Evolutionary conservation across 2,329 filamentous ascomycete species (phyloP).

Genomic region (Pyrenophora teres): DNA sequence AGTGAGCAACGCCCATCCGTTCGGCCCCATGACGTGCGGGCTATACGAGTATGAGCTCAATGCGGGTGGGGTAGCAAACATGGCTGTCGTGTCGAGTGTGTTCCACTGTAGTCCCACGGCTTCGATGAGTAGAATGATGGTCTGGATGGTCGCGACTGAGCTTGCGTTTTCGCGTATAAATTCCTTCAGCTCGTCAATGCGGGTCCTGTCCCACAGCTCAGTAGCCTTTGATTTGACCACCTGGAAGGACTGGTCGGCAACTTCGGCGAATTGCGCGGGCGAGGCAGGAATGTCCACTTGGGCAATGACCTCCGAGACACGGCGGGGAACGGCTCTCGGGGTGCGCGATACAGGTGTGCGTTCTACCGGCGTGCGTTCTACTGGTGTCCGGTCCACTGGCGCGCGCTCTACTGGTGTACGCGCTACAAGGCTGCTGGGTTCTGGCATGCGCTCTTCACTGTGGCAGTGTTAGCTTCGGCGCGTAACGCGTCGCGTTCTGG

Average conservation of each 20-base stretch:
- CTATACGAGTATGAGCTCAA: slow-evolving; percentile 60
- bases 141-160: slow-evolving; percentile 61
- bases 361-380: slow-evolving; percentile 41
- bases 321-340: slow-evolving; percentile 48
- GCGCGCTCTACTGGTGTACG: slow-evolving; percentile 37
- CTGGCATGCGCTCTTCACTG: slow-evolving; percentile 50
- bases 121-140: slow-evolving; percentile 62
- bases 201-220: slow-evolving; percentile 67
- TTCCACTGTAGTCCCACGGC: slow-evolving; percentile 69
- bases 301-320: slow-evolving; percentile 64
- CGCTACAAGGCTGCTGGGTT: slow-evolving; percentile 47
- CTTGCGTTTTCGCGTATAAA: slow-evolving; percentile 71
- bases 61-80: slow-evolving; percentile 72
- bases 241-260: slow-evolving; percentile 73
- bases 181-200: slow-evolving; percentile 68
- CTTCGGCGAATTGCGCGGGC: slow-evolving; percentile 61
- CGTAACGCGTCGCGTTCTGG: slow-evolving; percentile 32
- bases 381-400: neutral
- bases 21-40: slow-evolving; percentile 71
- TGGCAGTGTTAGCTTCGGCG: slow-evolving; percentile 31
- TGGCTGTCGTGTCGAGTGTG: slow-evolving; percentile 72
- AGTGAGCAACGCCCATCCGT: slow-evolving; percentile 79
- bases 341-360: slow-evolving; percentile 21
- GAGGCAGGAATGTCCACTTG: slow-evolving; percentile 68
- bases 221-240: slow-evolving; percentile 68